Evolutionary conservation across 768 basidiomycete species (phyloP).

Genomic region (Galerina sulciceps): DNA sequence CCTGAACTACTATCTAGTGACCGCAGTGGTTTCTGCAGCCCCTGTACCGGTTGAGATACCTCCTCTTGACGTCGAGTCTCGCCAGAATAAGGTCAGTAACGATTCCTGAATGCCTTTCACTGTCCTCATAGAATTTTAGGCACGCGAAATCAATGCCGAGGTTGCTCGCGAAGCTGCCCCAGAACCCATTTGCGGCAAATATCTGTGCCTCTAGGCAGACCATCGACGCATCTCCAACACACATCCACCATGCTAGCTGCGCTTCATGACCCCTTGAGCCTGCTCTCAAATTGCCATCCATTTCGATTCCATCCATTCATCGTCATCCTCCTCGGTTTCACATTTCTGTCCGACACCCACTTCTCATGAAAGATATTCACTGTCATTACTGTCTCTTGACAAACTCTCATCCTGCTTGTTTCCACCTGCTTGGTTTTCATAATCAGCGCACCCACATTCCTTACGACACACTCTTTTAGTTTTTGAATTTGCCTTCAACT

Average conservation of each 20-base stretch:
- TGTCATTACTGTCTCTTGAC: slow-evolving; percentile 1
- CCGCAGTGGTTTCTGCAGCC: slow-evolving; percentile 29
- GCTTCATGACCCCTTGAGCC: not conserved
- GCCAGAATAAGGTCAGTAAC: slow-evolving; percentile 16
- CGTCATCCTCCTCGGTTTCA: not conserved
- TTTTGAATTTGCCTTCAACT: not conserved
- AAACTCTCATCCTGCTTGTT: not conserved
- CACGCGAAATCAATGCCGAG: slow-evolving; percentile 8
- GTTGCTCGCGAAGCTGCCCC: slow-evolving; percentile 25
- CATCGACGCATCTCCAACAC: not conserved
- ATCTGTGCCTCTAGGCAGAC: slow-evolving; percentile 18
- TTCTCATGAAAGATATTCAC: not conserved
- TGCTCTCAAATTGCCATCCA: not conserved
- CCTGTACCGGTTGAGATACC: slow-evolving; percentile 28
- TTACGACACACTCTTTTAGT: not conserved
- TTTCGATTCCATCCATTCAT: not conserved
- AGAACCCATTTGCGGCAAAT: slow-evolving; percentile 17
- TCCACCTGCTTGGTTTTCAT: not conserved
- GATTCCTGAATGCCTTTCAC: not conserved
- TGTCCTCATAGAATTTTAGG: slow-evolving; percentile 6
- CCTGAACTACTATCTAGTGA: slow-evolving; percentile 11
- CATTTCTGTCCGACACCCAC: not conserved
- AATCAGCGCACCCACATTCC: slow-evolving; percentile 3
- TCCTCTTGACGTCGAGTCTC: slow-evolving; percentile 24
- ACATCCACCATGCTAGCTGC: slow-evolving; percentile 4